These are phyloP conservation scores for Gaillardinia entomophila DNA, from an alignment of 805 yeast species.

Conservation along the genomic window DNA sequence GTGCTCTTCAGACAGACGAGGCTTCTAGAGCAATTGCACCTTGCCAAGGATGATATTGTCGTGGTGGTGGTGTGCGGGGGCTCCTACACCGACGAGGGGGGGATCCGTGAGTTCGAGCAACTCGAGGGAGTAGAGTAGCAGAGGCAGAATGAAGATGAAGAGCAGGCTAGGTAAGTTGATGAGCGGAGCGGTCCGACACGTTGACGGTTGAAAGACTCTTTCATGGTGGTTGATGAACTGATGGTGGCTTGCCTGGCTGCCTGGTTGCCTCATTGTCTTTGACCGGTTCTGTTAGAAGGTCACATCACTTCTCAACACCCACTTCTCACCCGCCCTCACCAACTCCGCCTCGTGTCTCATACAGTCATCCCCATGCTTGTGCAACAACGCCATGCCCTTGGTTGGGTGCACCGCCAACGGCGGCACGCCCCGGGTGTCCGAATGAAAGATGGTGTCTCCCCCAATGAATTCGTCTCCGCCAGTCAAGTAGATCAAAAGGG, in stretches of 20 bases:
- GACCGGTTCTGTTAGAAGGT: background rate
- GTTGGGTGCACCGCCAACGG: conserved; percentile 40
- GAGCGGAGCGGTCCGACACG: no score
- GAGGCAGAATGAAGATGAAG: no score
- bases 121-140: no score
- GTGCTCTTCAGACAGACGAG: conserved; percentile 38
- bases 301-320: conserved; percentile 60
- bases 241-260: no score
- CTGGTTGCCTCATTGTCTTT: no score
- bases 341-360: conserved; percentile 52
- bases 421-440: conserved; percentile 13
- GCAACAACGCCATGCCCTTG: conserved; percentile 54
- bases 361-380: conserved; percentile 64
- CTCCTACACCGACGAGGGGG: conserved; percentile 10
- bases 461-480: conserved; percentile 53
- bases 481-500: conserved; percentile 50
- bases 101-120: conserved; percentile 8
- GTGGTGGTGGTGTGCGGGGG: conserved; percentile 57
- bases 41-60: conserved; percentile 37
- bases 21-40: conserved; percentile 15
- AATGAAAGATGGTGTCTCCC: conserved; percentile 55
- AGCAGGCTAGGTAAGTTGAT: no score
- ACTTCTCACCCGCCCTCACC: conserved; percentile 49
- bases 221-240: no score
- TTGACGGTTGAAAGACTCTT: no score